Percentiles rank a stretch among this genome's conserved stretches.
Conservation (phyloP, 495 filamentous ascomycete species). For the Daldinia loculata region DNA sequence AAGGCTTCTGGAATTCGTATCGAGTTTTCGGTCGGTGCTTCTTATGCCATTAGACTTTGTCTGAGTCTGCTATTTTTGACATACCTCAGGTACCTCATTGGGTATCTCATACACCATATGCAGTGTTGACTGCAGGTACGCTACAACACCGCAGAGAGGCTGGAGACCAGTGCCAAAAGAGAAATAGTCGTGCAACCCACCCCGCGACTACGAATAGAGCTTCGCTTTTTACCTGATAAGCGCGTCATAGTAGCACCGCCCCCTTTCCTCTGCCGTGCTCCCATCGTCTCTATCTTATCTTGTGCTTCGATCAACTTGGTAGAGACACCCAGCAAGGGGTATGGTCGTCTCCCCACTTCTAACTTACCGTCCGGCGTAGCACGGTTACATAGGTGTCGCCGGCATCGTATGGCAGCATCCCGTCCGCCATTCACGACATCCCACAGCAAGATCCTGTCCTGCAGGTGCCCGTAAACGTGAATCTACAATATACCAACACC, state of each 20-base stretch:
- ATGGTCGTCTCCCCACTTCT: neutral
- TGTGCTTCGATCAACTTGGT: neutral
- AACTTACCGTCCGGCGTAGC: neutral
- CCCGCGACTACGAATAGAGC: neutral
- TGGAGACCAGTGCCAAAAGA: constrained; percentile 1
- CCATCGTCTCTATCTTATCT: constrained; percentile 1
- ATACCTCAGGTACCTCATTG: neutral
- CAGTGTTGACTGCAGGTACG: constrained; percentile 20
- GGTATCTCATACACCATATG: neutral
- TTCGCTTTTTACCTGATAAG: constrained; percentile 2
- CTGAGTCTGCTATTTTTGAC: constrained; percentile 1
- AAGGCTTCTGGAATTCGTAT: neutral
- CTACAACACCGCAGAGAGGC: neutral
- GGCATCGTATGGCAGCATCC: neutral
- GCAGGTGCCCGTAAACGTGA: neutral
- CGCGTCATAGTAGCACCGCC: constrained; percentile 10
- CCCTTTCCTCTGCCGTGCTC: neutral
- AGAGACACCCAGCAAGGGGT: neutral
- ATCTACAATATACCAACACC: neutral
- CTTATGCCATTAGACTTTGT: neutral
- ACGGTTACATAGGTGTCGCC: constrained; percentile 1
- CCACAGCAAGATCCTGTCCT: constrained; percentile 24
- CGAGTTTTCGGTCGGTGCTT: neutral
- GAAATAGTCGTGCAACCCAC: constrained; percentile 14
- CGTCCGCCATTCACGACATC: neutral